Evolutionary conservation across 768 basidiomycete species (phyloP), one percentile per base, ranked within the genome.

Genomic region (Mycena crocata): DNA sequence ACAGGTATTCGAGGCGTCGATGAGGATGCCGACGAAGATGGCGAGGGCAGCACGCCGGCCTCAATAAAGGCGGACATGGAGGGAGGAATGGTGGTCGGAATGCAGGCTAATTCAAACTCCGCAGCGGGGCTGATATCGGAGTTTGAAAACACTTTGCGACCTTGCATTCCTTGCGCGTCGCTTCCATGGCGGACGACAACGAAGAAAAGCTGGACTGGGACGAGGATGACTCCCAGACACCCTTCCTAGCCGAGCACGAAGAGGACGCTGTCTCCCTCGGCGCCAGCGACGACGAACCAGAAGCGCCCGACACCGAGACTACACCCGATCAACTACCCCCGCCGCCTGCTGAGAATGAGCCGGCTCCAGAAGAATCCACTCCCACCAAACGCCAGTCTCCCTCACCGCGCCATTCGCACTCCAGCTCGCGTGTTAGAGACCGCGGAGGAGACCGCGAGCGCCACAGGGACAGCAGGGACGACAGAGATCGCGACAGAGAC

Each of bases 201-300:
- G 92, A 93, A 73, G 78, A 86, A n/a, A n/a, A n/a, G 30, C 82
- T 93, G 42, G 92, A 93, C 79, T 93, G 92, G 92, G 82, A 82
- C 71, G 84, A 83, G 66, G 83, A 83, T 57, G 83, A 84, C 56
- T 84, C 84, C 57, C 71, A 67, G 32, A 48, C 75, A 73, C 42
- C 66, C 72, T n/a, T 57, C 40, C 45, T 46, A 26, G 90, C 91
- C 72, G 89, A 93, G 57, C 90, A 91, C 52, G 88, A 90, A 66
- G 80, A 84, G 65, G 86, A 86, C 49, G 86, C 85, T 73, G 79
- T 81, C 62, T 83, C 69, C 0, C 62, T 70, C 30, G 69, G 69
- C 13, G 51, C 57, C 57, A 60, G 62, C 30, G 58, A 70, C 62
- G 69, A 67, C 17, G 69, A 67, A 48, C 39, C 60, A 50, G 69